Conservation (phyloP, 169 alveolate species). For the Cryptosporidium sp. region DNA sequence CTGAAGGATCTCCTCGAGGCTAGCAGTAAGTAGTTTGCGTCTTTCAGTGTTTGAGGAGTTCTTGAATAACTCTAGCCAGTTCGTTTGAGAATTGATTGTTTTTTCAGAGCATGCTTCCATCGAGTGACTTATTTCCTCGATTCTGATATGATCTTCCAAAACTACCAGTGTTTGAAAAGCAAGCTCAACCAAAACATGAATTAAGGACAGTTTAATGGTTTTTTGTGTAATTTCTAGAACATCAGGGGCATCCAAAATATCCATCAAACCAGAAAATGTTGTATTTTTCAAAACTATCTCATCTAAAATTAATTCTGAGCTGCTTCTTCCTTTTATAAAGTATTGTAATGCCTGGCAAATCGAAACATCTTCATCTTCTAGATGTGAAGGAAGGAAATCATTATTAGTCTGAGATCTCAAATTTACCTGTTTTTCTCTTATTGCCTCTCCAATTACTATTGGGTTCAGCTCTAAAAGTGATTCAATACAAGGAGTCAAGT, state of each 20-base stretch:
- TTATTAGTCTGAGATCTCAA: slow-evolving; percentile 7
- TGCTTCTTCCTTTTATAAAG: background rate
- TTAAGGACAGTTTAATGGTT: slow-evolving; percentile 17
- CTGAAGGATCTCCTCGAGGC: slow-evolving; percentile 32
- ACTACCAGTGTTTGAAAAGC: slow-evolving; percentile 37
- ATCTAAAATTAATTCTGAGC: slow-evolving; percentile 11
- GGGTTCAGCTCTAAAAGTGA: slow-evolving; percentile 47
- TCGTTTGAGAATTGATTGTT: background rate
- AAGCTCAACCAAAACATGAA: slow-evolving; percentile 43
- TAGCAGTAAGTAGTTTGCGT: slow-evolving; percentile 11
- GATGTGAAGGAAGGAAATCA: slow-evolving; percentile 43
- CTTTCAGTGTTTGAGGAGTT: slow-evolving; percentile 53
- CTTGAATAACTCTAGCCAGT: slow-evolving; percentile 39
- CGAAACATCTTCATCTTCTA: slow-evolving; percentile 39
- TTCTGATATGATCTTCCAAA: slow-evolving; percentile 1
- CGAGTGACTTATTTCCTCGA: background rate
- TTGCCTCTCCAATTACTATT: slow-evolving; percentile 45
- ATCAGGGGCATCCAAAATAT: slow-evolving; percentile 3
- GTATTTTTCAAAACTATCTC: slow-evolving; percentile 35
- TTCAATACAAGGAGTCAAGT: slow-evolving; percentile 48
- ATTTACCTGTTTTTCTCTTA: slow-evolving; percentile 16
- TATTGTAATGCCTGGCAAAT: slow-evolving; percentile 26
- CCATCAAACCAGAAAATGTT: slow-evolving; percentile 21
- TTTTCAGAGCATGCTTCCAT: background rate
- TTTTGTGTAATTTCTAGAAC: background rate